phyloP scores from a whole-genome alignment of 108 stramenopile genomes.

The Craspedostauros australis region DNA sequence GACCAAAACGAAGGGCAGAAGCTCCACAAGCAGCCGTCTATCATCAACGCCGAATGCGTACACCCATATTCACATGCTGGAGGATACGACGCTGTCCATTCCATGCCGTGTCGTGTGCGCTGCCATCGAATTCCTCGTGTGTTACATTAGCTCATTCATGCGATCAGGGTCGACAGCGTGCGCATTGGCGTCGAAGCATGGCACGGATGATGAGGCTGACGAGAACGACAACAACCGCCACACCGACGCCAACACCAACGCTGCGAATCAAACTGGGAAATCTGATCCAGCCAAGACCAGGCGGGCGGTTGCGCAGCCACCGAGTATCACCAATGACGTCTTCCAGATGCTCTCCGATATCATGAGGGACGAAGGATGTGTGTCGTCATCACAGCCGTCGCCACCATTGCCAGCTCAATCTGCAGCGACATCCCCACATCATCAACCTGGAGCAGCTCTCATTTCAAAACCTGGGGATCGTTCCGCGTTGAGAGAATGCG shows the following conservation, averaged over 20 bases:
- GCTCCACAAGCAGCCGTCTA: background rate
- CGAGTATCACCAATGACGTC: too few relatives aligned
- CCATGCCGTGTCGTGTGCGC: conserved; percentile 52
- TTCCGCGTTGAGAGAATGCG: conserved; percentile 65
- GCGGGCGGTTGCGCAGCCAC: too few relatives aligned
- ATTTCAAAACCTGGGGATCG: conserved; percentile 46
- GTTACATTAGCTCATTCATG: conserved; percentile 72
- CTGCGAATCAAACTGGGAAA: too few relatives aligned
- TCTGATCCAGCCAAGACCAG: too few relatives aligned
- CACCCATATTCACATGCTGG: conserved; percentile 17
- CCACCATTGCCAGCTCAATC: too few relatives aligned
- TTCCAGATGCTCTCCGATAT: conserved; percentile 14
- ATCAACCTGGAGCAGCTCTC: too few relatives aligned
- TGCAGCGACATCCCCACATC: too few relatives aligned
- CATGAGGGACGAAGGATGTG: conserved; percentile 7
- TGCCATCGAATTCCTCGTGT: conserved; percentile 68
- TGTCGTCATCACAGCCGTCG: background rate
- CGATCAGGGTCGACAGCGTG: too few relatives aligned
- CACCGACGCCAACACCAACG: too few relatives aligned
- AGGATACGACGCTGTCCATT: conserved; percentile 40
- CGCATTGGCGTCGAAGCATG: too few relatives aligned
- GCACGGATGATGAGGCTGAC: too few relatives aligned
- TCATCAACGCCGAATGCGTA: conserved; percentile 5
- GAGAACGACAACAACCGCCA: too few relatives aligned
- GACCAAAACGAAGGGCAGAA: background rate